phyloP scores from a whole-genome alignment of 2,329 filamentous ascomycete genomes.

The Fusarium bulbicola region DNA sequence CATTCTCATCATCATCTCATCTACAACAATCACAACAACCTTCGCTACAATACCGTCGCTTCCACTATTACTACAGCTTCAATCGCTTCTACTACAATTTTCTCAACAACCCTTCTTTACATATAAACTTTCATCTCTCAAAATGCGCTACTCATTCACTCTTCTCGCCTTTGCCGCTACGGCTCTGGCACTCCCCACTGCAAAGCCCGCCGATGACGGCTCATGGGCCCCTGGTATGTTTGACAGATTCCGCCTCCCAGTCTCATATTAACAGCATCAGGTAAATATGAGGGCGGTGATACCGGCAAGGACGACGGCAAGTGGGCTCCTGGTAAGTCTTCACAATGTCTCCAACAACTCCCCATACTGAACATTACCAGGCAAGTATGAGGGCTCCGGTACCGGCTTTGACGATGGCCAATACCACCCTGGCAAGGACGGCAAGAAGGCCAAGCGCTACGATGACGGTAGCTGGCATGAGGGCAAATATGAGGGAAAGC shows the following conservation, averaged over 20 bases:
- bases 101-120: background rate
- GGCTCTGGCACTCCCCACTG: conserved; percentile 34
- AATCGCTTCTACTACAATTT: background rate
- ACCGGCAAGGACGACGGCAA: conserved; percentile 9
- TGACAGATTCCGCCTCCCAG: fast-evolving
- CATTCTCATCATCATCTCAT: conserved; percentile 18
- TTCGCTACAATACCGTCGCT: background rate
- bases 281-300: conserved; percentile 19
- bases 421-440: background rate
- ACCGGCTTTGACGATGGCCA: conserved; percentile 9
- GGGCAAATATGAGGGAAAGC: conserved; percentile 25
- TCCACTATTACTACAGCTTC: background rate
- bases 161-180: conserved; percentile 35
- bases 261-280: background rate
- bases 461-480: conserved; percentile 9
- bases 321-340: conserved; percentile 6
- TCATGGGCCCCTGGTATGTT: conserved; percentile 9
- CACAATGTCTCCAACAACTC: fast-evolving
- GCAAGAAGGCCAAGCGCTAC: conserved; percentile 5
- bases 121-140: background rate
- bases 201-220: conserved; percentile 30
- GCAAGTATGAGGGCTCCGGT: conserved; percentile 17
- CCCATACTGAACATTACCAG: background rate
- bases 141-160: conserved; percentile 36
- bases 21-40: background rate